Conservation (phyloP, 495 filamentous ascomycete genomes). For the Neurospora sp. region DNA sequence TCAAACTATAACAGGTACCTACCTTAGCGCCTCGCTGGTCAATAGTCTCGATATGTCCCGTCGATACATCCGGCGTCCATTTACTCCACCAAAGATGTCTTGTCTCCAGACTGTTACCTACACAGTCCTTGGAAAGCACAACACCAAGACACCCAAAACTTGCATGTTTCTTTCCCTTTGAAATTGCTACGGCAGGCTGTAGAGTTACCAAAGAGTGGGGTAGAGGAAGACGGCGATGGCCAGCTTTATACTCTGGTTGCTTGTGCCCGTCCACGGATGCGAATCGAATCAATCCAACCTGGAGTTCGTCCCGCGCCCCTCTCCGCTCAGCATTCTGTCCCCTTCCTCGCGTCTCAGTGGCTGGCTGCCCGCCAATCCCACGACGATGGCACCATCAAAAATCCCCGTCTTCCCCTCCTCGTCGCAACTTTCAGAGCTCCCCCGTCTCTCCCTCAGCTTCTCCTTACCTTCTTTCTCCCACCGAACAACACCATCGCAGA, state of each 20-base stretch:
- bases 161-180: not conserved
- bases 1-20: not conserved
- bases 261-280: not conserved
- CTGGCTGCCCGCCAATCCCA: slow-evolving; percentile 14
- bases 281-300: not conserved
- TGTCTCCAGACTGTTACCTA: not conserved
- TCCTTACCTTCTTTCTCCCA: not conserved
- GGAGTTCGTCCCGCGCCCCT: not conserved
- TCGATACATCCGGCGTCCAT: not conserved
- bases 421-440: slow-evolving; percentile 9
- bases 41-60: not conserved
- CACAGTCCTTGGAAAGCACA: too few species aligned
- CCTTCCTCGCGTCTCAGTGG: slow-evolving; percentile 1
- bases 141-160: not conserved
- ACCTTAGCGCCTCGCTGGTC: not conserved
- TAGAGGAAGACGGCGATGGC: not conserved
- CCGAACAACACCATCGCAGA: not conserved
- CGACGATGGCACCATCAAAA: slow-evolving; percentile 22
- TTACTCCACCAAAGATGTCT: not conserved
- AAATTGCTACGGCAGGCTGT: not conserved
- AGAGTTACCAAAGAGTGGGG: not conserved
- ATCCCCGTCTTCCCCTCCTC: slow-evolving; percentile 18
- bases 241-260: not conserved
- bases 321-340: not conserved
- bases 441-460: not conserved